Conservation (phyloP, 768 basidiomycete genomes). For the Boletus reticuloceps region DNA sequence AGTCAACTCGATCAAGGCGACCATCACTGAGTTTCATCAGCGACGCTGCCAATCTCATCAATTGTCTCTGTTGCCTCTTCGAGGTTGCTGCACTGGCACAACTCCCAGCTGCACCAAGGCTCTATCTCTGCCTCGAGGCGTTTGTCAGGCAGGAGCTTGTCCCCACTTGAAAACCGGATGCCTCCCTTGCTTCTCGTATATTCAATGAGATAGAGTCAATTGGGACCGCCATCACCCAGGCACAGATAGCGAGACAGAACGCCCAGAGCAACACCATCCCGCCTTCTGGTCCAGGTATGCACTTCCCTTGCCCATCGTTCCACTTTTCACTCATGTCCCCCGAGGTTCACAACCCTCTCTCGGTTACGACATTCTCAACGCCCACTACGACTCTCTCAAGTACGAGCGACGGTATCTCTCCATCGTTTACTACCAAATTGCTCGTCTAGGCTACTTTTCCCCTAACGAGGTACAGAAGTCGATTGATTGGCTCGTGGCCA, state of each 20-base stretch:
- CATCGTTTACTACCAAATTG: constrained; percentile 58
- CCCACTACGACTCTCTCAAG: constrained; percentile 69
- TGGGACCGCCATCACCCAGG: constrained; percentile 49
- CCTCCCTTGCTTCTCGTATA: constrained; percentile 51
- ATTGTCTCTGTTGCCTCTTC: constrained; percentile 67
- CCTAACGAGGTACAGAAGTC: constrained; percentile 58
- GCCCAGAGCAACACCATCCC: constrained; percentile 56
- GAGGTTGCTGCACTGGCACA: constrained; percentile 54
- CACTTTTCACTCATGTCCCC: constrained; percentile 2
- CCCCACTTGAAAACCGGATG: constrained; percentile 35
- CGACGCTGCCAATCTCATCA: constrained; percentile 65
- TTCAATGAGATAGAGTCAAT: constrained; percentile 64
- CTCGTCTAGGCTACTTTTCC: constrained; percentile 59
- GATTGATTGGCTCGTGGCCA: constrained; percentile 65
- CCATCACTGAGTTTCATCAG: constrained; percentile 66
- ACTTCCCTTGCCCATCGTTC: not conserved
- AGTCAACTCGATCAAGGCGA: constrained; percentile 58
- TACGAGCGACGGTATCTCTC: constrained; percentile 72
- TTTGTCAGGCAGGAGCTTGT: constrained; percentile 60
- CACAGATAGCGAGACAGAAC: constrained; percentile 57
- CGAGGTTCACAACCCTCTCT: constrained; percentile 46
- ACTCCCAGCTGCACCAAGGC: constrained; percentile 40
- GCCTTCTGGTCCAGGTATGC: constrained; percentile 53
- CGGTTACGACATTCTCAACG: constrained; percentile 63
- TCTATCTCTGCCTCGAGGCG: constrained; percentile 49